Evolutionary conservation across 768 basidiomycete genomes (phyloP), one percentile per base, ranked within the genome.

Genomic region (Amanita rimosa): DNA sequence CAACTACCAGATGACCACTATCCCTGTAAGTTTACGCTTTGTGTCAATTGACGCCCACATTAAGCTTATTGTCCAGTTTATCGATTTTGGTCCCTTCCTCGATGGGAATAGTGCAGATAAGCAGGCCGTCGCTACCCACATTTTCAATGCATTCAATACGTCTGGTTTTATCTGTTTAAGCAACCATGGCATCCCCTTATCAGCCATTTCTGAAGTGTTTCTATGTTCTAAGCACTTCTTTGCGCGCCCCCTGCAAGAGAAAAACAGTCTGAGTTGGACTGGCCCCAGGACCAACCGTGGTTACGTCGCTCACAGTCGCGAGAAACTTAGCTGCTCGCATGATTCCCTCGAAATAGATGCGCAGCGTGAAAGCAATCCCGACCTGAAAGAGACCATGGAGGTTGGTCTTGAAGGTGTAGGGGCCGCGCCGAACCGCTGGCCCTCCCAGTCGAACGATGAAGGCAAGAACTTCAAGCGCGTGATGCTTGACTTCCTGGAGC

Each of bases 271-370:
- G 5, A 79, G 80, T 49, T 92, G 89, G 89, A 82, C 85, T 48
- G 85, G 89, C 60, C 87, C 89, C 51, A 79, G 85, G 35, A 75
- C 87, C 6, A 91, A 94, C 57, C 75, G 91, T 48, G 90, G 90
- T 27, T 92, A 90, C 60, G 85, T 93, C 43, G 67, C 71, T 53
- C 68, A 85, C 34, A 90, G 90, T 14, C 76, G 90, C 16, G 91
- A 94, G 62, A 82, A 84, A 29, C 83, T 88, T 24, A 86, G 85
- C 0, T 83, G 85, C 52, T 81, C 82, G 21, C 67, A 73, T 27
- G 78, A 88, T 62, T 72, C 78, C 8, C 63, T 70, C 14, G 87
- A 89, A 65, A 91, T 93, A 55, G 82, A 80, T 39, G 62, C 71
- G 38, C 66, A 92, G 17, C 79, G 90, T n/a, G 69, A 66, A 50